Evolutionary conservation across 805 yeast genomes (phyloP).

Genomic region (Yamadazyma nakazawae): DNA sequence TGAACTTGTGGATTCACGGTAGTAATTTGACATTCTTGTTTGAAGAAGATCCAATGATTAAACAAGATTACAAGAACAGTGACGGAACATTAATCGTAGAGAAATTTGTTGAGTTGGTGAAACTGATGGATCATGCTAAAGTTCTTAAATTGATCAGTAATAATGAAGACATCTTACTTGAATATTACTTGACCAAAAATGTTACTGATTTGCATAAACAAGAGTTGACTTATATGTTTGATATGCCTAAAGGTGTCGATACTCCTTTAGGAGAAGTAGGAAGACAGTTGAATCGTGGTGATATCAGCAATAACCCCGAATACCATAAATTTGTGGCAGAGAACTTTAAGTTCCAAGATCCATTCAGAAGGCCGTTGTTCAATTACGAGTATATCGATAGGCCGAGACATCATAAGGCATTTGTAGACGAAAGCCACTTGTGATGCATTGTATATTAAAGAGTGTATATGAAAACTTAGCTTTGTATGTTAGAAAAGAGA

Average conservation of each 20-base stretch:
- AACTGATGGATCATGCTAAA: slow-evolving; percentile 16
- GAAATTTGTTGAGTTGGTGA: slow-evolving; percentile 16
- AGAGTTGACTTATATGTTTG: slow-evolving; percentile 20
- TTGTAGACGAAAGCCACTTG: not conserved
- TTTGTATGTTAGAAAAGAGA: too few relatives aligned
- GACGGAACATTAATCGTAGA: slow-evolving; percentile 12
- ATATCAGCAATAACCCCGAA: slow-evolving; percentile 16
- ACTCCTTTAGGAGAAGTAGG: slow-evolving; percentile 21
- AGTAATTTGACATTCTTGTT: slow-evolving; percentile 13
- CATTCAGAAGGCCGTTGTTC: slow-evolving; percentile 24
- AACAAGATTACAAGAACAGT: slow-evolving; percentile 12
- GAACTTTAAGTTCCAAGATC: slow-evolving; percentile 21
- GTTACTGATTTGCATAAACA: slow-evolving; percentile 19
- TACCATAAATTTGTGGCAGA: slow-evolving; percentile 20
- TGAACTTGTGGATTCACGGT: slow-evolving; percentile 19
- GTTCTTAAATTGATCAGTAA: slow-evolving; percentile 18
- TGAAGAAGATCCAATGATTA: slow-evolving; percentile 12
- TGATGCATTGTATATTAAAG: not conserved
- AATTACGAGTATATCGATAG: slow-evolving; percentile 25
- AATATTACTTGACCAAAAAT: slow-evolving; percentile 22
- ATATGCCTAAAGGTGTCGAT: slow-evolving; percentile 20
- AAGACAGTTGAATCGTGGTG: slow-evolving; percentile 12
- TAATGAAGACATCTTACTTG: slow-evolving; percentile 15
- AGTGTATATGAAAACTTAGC: too few relatives aligned
- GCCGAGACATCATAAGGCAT: slow-evolving; percentile 18